Base-by-base conservation (phyloP, 345 rosid genomes). In the Salix caprea region DNA sequence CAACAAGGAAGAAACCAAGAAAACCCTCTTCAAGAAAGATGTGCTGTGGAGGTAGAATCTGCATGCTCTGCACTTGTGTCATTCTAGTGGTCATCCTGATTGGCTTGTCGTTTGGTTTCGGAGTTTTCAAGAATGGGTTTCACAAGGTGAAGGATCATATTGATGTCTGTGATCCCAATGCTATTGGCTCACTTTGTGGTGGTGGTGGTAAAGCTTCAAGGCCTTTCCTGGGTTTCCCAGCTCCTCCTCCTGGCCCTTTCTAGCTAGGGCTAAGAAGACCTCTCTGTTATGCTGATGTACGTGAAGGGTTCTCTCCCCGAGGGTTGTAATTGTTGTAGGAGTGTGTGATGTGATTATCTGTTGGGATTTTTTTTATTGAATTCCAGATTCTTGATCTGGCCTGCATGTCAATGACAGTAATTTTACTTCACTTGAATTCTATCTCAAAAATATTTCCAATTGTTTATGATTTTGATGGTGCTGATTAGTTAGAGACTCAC, bases 21-120 rank as follows among this genome's bases (percentile, higher is more conserved):
- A 23, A 65, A 74, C 58, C 67, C 52, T 23, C 6, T 2, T 30
- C 18, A 69, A 69, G 58, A 40, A 54, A 48, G 85, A 90, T 92
- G 97, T 92, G 97, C 72, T 90, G 94, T 70, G 91, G 92, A 50
- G 23, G 82, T 23, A 86, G 87, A 76, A 36, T 83, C 70, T 92
- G 97, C 84, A 92, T 92, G 98, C 19, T 87, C 62, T 87, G 92
- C 82, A 84, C 89, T 14, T 92, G 97, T 77, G 73, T 94, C 84
- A 74, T 92, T 2, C 83, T 89, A 37, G 94, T 91, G 76, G 92
- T 86, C 79, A 62, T 91, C 32, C 69, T 86, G 75, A 87, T 92
- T 68, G 98, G 97, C 2, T 50, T 91, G 11, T 32, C 91, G 12
- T 91, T 94, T 71, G 97, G 97, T 0, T 92, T 92, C 77, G 94